phyloP scores from a whole-genome alignment of 148 eudicot genomes.

The Arbutus unedo region DNA sequence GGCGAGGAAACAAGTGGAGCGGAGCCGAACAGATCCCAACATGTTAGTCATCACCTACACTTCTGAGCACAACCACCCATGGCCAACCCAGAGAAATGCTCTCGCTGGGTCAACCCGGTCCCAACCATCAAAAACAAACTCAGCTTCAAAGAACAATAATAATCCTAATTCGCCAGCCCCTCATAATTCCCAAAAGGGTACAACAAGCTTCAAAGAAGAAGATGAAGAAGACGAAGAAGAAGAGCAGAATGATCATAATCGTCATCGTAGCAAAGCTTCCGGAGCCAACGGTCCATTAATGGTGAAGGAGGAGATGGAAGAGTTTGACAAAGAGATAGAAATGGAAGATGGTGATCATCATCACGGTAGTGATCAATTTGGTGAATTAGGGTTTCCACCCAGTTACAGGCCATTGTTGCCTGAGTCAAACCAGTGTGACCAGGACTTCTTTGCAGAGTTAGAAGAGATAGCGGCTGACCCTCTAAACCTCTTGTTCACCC shows the following conservation, averaged over 20 bases:
- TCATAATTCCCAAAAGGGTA: neutral
- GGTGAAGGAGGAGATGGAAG: conserved; percentile 30
- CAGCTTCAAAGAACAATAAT: conserved; percentile 16
- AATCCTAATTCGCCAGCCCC: neutral
- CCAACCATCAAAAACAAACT: conserved; percentile 38
- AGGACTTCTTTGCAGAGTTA: conserved; percentile 56
- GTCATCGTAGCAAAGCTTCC: neutral
- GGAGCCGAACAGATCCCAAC: conserved; percentile 86
- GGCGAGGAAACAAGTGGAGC: conserved; percentile 88
- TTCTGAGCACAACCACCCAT: conserved; percentile 91
- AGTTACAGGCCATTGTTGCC: conserved; percentile 44
- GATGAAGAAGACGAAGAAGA: conserved; percentile 26
- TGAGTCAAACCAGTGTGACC: conserved; percentile 22
- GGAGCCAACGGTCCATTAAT: neutral
- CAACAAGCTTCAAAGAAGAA: conserved; percentile 17
- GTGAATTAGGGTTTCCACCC: conserved; percentile 25
- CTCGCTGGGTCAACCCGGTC: conserved; percentile 78
- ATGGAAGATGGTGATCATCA: conserved; percentile 12
- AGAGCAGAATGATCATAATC: conserved; percentile 1
- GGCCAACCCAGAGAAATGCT: conserved; percentile 92
- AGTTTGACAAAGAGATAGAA: conserved; percentile 7
- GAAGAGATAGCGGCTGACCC: conserved; percentile 60
- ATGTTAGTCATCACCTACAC: conserved; percentile 93
- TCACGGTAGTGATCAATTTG: neutral
- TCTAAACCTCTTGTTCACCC: conserved; percentile 41